These are phyloP conservation scores for Tuber aestivum DNA, from an alignment of 495 filamentous ascomycete genomes.

Conservation along the genomic window DNA sequence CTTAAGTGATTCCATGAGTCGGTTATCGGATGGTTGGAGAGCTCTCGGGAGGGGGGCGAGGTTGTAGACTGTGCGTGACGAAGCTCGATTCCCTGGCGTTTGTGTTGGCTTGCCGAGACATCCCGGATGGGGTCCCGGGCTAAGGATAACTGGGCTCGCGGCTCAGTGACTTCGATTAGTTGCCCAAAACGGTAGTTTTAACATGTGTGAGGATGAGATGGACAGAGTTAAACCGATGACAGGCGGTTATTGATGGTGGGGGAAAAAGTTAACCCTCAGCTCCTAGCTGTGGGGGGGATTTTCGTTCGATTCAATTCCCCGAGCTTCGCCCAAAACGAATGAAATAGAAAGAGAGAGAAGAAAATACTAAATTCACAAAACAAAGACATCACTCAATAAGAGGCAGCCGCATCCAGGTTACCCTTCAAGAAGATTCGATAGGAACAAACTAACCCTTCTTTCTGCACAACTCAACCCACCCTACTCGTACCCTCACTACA, in stretches of 20 bases:
- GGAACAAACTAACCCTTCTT: background rate
- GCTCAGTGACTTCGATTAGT: background rate
- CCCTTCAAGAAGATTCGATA: background rate
- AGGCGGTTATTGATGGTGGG: background rate
- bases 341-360: background rate
- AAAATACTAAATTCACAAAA: background rate
- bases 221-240: background rate
- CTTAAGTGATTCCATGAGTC: constrained; percentile 79
- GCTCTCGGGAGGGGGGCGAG: background rate
- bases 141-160: background rate
- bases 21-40: constrained; percentile 3
- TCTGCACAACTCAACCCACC: background rate
- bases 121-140: background rate
- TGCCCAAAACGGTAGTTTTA: background rate
- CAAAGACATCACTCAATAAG: background rate
- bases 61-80: constrained; percentile 5
- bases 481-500: background rate
- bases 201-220: background rate
- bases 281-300: background rate
- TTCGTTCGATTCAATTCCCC: constrained; percentile 25
- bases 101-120: background rate
- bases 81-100: constrained; percentile 10
- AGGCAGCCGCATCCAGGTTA: background rate
- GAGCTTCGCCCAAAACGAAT: constrained; percentile 20
- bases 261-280: background rate